phyloP scores from a whole-genome alignment of 1,139 yeast genomes.

The Meyerozyma smithsonii region DNA sequence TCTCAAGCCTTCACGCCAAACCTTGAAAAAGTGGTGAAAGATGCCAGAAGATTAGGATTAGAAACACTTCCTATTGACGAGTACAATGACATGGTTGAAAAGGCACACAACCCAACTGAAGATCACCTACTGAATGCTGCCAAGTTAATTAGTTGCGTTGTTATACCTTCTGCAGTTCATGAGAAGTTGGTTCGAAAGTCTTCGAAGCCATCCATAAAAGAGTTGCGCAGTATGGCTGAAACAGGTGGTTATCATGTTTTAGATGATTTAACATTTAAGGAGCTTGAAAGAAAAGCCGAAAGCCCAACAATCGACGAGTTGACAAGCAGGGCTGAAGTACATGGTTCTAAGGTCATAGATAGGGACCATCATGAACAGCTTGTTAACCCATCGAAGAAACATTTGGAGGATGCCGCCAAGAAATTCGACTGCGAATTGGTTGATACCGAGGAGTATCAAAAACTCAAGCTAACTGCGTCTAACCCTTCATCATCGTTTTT shows the following conservation, averaged over 20 bases:
- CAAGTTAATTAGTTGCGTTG: neutral
- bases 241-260: neutral
- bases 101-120: slow-evolving; percentile 8
- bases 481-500: neutral
- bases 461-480: neutral
- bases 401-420: neutral
- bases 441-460: neutral
- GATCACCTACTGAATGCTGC: slow-evolving; percentile 5
- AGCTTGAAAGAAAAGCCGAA: neutral
- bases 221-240: neutral
- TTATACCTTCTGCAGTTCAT: neutral
- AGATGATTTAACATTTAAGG: no score
- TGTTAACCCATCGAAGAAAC: neutral
- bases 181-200: neutral
- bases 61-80: slow-evolving; percentile 12
- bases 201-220: neutral
- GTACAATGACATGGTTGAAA: slow-evolving; percentile 10
- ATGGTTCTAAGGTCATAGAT: neutral
- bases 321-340: neutral
- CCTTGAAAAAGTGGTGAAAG: neutral
- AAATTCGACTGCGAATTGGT: neutral
- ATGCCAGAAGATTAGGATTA: neutral
- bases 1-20: neutral
- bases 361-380: neutral
- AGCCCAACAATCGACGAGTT: slow-evolving; percentile 1